phyloP scores from a whole-genome alignment of 2,329 filamentous ascomycete genomes.

The Zymoseptoria ardabiliae region DNA sequence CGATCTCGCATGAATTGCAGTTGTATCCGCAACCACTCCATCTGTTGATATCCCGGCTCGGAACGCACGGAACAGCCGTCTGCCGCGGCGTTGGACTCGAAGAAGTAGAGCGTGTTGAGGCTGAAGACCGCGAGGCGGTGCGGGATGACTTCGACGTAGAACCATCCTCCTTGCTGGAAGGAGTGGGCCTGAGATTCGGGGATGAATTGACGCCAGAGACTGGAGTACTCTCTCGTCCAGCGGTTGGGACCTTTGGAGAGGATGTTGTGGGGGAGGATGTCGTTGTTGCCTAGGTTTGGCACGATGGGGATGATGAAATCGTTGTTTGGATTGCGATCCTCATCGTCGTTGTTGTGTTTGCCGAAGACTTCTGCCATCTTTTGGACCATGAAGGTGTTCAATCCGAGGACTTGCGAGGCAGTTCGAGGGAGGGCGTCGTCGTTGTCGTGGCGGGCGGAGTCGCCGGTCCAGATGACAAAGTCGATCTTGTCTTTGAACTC shows the following conservation, averaged over 20 bases:
- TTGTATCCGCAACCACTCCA: conserved; percentile 92
- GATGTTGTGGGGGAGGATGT: conserved; percentile 95
- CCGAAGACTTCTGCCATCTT: conserved; percentile 72
- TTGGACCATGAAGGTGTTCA: conserved; percentile 68
- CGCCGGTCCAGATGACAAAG: conserved; percentile 35
- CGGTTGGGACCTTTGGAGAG: conserved; percentile 76
- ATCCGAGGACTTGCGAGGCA: conserved; percentile 63
- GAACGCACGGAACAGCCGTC: conserved; percentile 74
- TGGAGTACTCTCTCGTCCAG: conserved; percentile 70
- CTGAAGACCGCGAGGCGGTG: conserved; percentile 81
- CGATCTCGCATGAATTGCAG: conserved; percentile 73
- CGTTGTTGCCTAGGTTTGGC: conserved; percentile 92
- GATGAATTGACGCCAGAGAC: conserved; percentile 80
- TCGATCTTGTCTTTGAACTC: conserved; percentile 32
- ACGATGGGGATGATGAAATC: conserved; percentile 70
- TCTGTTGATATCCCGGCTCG: conserved; percentile 86
- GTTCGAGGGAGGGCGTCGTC: conserved; percentile 60
- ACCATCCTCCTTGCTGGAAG: conserved; percentile 92
- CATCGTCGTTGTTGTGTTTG: conserved; percentile 42
- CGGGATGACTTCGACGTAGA: conserved; percentile 85
- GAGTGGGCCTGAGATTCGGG: conserved; percentile 86
- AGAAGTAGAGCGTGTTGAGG: conserved; percentile 86
- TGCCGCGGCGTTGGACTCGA: conserved; percentile 84
- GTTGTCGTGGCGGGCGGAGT: conserved; percentile 35
- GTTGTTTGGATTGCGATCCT: conserved; percentile 43